Evolutionary conservation across 768 basidiomycete genomes (phyloP), one percentile per base, ranked within the genome.

Genomic region (Russula abietina): DNA sequence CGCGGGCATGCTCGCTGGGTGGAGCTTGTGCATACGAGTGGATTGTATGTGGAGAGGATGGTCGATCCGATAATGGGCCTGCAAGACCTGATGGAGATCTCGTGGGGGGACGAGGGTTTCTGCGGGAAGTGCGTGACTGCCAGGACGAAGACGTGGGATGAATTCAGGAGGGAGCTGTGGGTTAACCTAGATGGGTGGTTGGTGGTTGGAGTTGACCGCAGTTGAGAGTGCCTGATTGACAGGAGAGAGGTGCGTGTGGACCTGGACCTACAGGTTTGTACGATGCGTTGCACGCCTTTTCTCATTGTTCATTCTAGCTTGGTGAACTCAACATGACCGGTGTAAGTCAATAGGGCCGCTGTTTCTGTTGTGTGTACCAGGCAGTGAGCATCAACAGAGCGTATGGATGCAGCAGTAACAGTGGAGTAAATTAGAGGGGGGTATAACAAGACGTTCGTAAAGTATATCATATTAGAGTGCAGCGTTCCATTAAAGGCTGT

Each of bases 61-160:
- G 66, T 66, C 49, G 76, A 79, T 58, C 73, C 75, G n/a, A 50
- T 78, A 33, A 72, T 69, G 54, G 78, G 76, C 14, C 61, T 79
- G 22, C 68, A 74, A 56, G 67, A 59, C 24, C 65, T 79, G 36
- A 62, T 69, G 26, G 70, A 71, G 0, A 67, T 74, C 64, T 61
- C 70, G 19, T 72, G 69, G 71, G 64, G 57, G 53, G 68, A 66
- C 5, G 68, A 71, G 36, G 76, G 74, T 7, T 77, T 70, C 59
- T 79, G 78, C 61, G 62, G 65, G 19, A 70, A 65, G 38, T 78
- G 78, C 65, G 71, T 74, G 30, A 52, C 60, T 39, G 65, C 61
- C 55, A 64, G 74, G 57, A 63, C 66, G 55, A 69, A 71, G 2
- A 63, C 61, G 30, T 78, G 77, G 76, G 28, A 33, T 32, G 68